Evolutionary conservation across 768 basidiomycete species (phyloP), one percentile per base, ranked within the genome.

Genomic region (Sarcodon sp.): DNA sequence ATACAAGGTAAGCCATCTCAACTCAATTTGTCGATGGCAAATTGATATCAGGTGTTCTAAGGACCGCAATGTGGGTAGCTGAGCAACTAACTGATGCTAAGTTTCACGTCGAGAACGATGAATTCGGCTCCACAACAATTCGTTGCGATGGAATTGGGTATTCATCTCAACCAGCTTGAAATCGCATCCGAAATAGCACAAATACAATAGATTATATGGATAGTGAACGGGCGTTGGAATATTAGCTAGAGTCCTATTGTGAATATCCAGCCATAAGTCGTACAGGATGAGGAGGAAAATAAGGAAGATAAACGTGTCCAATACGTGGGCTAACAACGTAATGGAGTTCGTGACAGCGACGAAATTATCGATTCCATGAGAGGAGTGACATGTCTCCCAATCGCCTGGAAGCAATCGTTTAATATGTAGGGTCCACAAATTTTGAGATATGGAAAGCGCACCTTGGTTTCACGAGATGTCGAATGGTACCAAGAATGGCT

Each of bases 391-490:
- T 90, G 61, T 91, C 88, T 18, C 88, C 88, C 43, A 89, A 64
- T 50, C 87, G 86, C 63, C 87, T 87, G 54, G 11, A 51, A 43
- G 36, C 51, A 27, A 47, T 50, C 33, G 33, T 3, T 38, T 49
- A 18, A 47, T 31, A 15, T 27, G 45, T 21, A 35, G 4, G 33
- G 37, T 21, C 16, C 18, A 37, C 33, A 16, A 5, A 27, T 47
- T 38, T 15, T 59, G 27, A 52, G 38, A 48, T n/a, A 49, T 34
- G 9, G 37, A 13, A 18, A 33, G 54, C 71, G 47, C 57, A 87
- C 83, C 96, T 83, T 51, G 96, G 96, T 61, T 83, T 91, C 66
- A 97, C 75, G 50, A 96, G 67, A 68, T 99, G 94, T 50, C 92
- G 77, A 44, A 87, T 77, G n/a, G 91, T 87, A 21, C 96, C 90